Evolutionary conservation across 805 yeast species (phyloP).

Genomic region (Danielia oregonensis): DNA sequence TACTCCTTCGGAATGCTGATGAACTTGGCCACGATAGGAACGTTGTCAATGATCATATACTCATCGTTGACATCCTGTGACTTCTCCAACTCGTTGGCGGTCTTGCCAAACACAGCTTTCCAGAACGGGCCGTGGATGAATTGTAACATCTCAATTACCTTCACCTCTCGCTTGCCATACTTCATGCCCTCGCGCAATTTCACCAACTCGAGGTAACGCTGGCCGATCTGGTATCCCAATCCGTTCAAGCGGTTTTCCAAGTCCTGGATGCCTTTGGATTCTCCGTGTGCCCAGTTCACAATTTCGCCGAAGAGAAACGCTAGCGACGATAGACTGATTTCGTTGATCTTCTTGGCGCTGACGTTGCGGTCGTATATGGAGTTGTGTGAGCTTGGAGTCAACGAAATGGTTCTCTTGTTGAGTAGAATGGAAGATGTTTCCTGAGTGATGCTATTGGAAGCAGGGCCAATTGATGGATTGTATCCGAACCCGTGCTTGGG

Average conservation of each 20-base stretch:
- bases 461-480: constrained; percentile 41
- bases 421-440: constrained; percentile 36
- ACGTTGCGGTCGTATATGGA: constrained; percentile 65
- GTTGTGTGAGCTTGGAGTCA: constrained; percentile 33
- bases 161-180: constrained; percentile 61
- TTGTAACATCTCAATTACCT: constrained; percentile 64
- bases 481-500: constrained; percentile 36
- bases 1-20: constrained; percentile 78
- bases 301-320: constrained; percentile 69
- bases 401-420: constrained; percentile 26
- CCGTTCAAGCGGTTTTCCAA: constrained; percentile 54
- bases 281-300: constrained; percentile 59
- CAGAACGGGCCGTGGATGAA: constrained; percentile 72
- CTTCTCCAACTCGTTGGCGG: constrained; percentile 73
- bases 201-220: constrained; percentile 63
- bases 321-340: constrained; percentile 63
- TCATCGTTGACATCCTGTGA: constrained; percentile 66
- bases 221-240: constrained; percentile 76
- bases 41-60: constrained; percentile 75
- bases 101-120: constrained; percentile 67
- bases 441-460: constrained; percentile 34
- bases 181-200: constrained; percentile 63
- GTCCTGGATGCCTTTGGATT: constrained; percentile 66
- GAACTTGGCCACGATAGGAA: constrained; percentile 67
- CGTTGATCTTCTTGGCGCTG: constrained; percentile 59